These are phyloP conservation scores for Hortaea werneckii DNA, from an alignment of 2,329 filamentous ascomycete genomes.

Conservation along the genomic window DNA sequence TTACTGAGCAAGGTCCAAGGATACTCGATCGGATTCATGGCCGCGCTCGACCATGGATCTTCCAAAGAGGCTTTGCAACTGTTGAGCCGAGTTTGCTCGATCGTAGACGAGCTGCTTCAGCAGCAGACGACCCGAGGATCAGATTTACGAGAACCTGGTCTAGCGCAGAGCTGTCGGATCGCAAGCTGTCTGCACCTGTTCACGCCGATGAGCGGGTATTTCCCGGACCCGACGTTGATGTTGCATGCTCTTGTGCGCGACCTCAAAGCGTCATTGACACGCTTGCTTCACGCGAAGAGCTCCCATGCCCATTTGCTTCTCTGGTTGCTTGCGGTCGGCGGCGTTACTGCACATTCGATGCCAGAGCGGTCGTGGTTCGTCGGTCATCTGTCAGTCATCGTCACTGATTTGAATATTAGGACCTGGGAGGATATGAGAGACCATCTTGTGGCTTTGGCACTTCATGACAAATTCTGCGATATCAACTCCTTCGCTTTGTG, in stretches of 20 bases:
- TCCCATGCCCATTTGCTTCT: constrained; percentile 4
- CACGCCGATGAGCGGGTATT: constrained; percentile 5
- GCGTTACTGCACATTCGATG: constrained; percentile 7
- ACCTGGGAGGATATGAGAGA: constrained; percentile 4
- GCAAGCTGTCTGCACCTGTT: constrained; percentile 6
- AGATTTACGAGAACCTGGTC: constrained; percentile 1
- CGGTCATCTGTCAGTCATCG: constrained; percentile 6
- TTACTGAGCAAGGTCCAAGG: constrained; percentile 6
- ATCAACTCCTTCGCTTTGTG: constrained; percentile 3
- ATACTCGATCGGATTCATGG: constrained; percentile 1
- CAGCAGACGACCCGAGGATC: background rate
- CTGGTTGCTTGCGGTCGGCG: constrained; percentile 8
- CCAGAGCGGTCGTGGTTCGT: constrained; percentile 8
- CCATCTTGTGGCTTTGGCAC: constrained; percentile 4
- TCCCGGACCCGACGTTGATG: constrained; percentile 6
- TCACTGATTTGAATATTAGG: constrained; percentile 5
- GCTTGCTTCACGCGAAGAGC: constrained; percentile 1
- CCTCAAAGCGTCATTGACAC: constrained; percentile 5
- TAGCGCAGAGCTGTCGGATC: constrained; percentile 4
- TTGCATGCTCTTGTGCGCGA: constrained; percentile 6
- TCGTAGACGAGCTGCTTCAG: constrained; percentile 3
- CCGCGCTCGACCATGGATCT: constrained; percentile 2
- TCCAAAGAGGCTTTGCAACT: constrained; percentile 1
- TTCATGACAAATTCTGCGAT: constrained; percentile 10
- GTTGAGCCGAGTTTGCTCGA: constrained; percentile 1